Evolutionary conservation across 495 filamentous ascomycete genomes (phyloP), one percentile per base, ranked within the genome.

Genomic region (Tuber indicum): DNA sequence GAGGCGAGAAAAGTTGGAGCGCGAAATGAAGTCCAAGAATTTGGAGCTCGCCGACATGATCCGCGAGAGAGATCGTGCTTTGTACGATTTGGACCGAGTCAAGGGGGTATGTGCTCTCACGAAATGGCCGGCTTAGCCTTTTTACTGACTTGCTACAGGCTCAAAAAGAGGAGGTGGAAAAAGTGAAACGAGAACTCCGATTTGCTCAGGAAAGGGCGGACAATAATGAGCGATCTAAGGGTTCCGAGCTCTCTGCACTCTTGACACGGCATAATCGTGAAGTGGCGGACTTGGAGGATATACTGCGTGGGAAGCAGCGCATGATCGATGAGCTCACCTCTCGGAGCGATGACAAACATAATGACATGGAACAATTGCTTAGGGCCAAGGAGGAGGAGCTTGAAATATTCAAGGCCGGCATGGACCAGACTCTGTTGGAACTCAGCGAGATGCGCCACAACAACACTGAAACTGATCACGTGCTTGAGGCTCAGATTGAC

Each of bases 1-100:
- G 39, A 90, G 89, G 75, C 91, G 95, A 36, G 96, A 99, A 86
- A 97, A 95, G 86, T 88, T 99, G 75, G 93, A 98, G 86, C 91
- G 95, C 16, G 96, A 99, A 85, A 91, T 98, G 83, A 99, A 99
- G 88, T 97, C 94, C 39, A 99, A 98, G 89, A 99, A 98, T 84
- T 87, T 98, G 26, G 96, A 99, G 85, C 87, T 99, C 69, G 96
- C 96, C 72, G 95, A 98, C 84, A 98, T 99, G 96, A 99, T 99
- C 76, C 90, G 96, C 8, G 96, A 99, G 85, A 88, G 96, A 82
- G 96, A 99, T 84, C 90, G 96, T 80, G 96, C 96, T n/a, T 84
- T 97, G 62, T 93, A 97, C 78, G 96, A 99, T 70, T 90, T 93
- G 78, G 96, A 99, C 82, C 90, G 96, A 71, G 83, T 92, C 39